phyloP scores from a whole-genome alignment of 2,329 filamentous ascomycete genomes.

The Balansia obtecta region DNA sequence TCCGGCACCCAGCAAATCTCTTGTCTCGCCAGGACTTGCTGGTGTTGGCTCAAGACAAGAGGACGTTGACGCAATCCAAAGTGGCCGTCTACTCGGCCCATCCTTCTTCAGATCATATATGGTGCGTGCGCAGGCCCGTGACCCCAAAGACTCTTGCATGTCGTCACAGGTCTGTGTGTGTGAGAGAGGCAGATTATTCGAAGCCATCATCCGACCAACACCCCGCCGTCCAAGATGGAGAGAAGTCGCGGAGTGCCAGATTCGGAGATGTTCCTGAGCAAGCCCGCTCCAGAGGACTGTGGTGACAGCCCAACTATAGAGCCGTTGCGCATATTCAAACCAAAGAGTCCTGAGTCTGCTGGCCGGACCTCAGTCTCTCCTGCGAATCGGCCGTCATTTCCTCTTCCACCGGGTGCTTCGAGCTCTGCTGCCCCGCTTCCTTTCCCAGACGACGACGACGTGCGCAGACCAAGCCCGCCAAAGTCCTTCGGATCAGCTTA shows the following conservation, averaged over 20 bases:
- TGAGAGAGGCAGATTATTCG: background rate
- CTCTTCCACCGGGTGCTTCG: constrained; percentile 54
- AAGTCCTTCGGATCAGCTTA: constrained; percentile 33
- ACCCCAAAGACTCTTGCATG: background rate
- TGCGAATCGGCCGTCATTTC: constrained; percentile 46
- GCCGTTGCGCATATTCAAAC: constrained; percentile 76
- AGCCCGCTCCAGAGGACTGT: constrained; percentile 36
- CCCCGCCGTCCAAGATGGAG: constrained; percentile 28
- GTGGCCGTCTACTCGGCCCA: background rate
- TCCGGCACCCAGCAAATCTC: background rate
- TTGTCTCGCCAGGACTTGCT: background rate
- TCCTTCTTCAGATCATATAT: background rate
- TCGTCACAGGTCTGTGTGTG: background rate
- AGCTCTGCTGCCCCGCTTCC: constrained; percentile 55
- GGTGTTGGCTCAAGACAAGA: background rate
- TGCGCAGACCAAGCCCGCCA: constrained; percentile 30
- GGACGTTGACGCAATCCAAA: background rate
- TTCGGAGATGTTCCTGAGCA: constrained; percentile 72
- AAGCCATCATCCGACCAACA: constrained; percentile 3
- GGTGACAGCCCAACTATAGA: constrained; percentile 67
- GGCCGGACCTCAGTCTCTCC: constrained; percentile 24
- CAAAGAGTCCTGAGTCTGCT: constrained; percentile 49
- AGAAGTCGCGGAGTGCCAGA: constrained; percentile 55
- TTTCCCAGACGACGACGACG: constrained; percentile 60
- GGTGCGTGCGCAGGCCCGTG: constrained; percentile 7